Base-by-base conservation (phyloP, 352 stramenopile species). In the Pythium guiyangense region DNA sequence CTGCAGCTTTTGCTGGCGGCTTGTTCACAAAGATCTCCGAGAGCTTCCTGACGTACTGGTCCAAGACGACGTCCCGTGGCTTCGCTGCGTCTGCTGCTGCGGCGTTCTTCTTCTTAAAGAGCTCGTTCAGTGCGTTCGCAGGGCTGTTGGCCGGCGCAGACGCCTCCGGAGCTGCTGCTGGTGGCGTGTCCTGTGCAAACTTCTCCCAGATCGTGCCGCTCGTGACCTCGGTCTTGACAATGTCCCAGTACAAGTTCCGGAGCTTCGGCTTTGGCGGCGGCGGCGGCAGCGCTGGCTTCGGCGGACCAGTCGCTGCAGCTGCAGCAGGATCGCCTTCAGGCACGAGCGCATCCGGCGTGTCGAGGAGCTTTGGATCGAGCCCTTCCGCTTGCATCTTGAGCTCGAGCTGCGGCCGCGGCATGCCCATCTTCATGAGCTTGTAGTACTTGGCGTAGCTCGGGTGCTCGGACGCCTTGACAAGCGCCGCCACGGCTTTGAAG, bases 381-480 rank as follows among this genome's bases (percentile, higher is more conserved):
- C 79, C 81, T 61, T 88, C 80, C 0, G 77, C 67, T 11, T 63
- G 73, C 6, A 59, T 66, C 62, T 97, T 96, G 66, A 96, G 75
- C 67, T 97, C 88, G 4, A 98, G 84, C 25, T 96, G 89, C 4
- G 87, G 84, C 22, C 86, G 75, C 14, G 79, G 86, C 77, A 95
- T 89, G 0, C 83, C 81, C 79, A 95, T 92, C 42, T 88, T 90
- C 52, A 93, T 49, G 69, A 98, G 92, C 60, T 97, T 98, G 64
- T 98, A 98, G 58, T 97, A 98, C 68, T 97, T 97, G 18, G 68
- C 73, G 63, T 95, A 98, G 46, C 88, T 88, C 17, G 89, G 82
- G 64, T 98, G 88, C 8, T 97, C 88, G 6, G 17, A 26, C 10
- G 20, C 42, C 56, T 97, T 88, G 37, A 85, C 76, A 2, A 67